Percentiles rank a stretch among this genome's conserved stretches.
Evolutionary conservation across 768 basidiomycete genomes (phyloP).

Genomic region (Tricholoma sp.): DNA sequence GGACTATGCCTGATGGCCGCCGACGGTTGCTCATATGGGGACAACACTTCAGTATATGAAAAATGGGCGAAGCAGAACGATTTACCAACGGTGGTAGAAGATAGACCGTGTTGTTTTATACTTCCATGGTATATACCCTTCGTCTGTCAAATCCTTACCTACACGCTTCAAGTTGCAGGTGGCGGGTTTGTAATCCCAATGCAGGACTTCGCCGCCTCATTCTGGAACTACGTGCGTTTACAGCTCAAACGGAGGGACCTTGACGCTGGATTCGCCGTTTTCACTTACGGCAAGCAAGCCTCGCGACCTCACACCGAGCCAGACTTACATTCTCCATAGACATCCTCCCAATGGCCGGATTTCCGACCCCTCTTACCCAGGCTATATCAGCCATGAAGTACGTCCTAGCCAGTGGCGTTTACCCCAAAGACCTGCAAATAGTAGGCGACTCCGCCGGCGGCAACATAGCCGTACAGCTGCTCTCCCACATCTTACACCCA

Average conservation of each 20-base stretch:
- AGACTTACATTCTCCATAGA: slow-evolving; percentile 14
- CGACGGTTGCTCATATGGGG: no score
- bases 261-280: slow-evolving; percentile 23
- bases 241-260: slow-evolving; percentile 19
- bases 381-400: slow-evolving; percentile 25
- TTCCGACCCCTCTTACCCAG: slow-evolving; percentile 32
- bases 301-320: background rate
- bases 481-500: slow-evolving; percentile 35
- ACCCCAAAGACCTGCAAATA: slow-evolving; percentile 27
- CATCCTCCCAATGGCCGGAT: slow-evolving; percentile 27
- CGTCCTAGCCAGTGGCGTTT: slow-evolving; percentile 24
- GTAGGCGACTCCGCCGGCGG: slow-evolving; percentile 38
- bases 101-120: slow-evolving; percentile 30
- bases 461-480: slow-evolving; percentile 28
- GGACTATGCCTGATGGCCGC: no score
- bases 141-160: background rate
- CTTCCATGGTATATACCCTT: slow-evolving; percentile 21
- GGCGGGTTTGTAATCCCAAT: slow-evolving; percentile 26
- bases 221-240: slow-evolving; percentile 25
- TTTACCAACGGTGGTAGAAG: no score
- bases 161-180: slow-evolving; percentile 19
- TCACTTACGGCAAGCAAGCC: slow-evolving; percentile 26
- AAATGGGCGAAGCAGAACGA: no score
- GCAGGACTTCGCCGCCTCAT: slow-evolving; percentile 15
- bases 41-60: no score